Conservation (phyloP, 1,139 yeast genomes). For the Taphrina deformans region DNA sequence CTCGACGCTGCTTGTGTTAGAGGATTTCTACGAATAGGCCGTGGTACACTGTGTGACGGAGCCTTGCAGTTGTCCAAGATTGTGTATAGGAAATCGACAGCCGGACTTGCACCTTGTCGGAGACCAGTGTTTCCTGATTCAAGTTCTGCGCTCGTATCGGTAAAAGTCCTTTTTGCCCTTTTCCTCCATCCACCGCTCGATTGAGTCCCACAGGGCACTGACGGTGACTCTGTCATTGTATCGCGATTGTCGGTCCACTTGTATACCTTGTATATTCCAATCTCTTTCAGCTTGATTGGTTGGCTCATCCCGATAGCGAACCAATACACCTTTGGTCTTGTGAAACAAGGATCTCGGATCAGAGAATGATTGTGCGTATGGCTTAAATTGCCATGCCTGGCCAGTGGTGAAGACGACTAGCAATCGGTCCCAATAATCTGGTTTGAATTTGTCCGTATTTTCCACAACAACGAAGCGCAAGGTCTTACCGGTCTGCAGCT, state of each 20-base stretch:
- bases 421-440: constrained; percentile 93
- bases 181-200: constrained; percentile 46
- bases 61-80: too few relatives aligned
- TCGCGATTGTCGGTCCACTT: constrained; percentile 76
- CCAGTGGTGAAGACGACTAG: constrained; percentile 96
- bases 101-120: too few relatives aligned
- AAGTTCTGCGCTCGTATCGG: constrained; percentile 36
- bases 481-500: constrained; percentile 53
- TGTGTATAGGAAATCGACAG: too few relatives aligned
- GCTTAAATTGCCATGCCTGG: constrained; percentile 93
- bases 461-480: constrained; percentile 78
- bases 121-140: too few relatives aligned
- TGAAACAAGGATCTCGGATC: constrained; percentile 80
- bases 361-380: constrained; percentile 65
- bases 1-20: too few relatives aligned
- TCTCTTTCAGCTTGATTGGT: constrained; percentile 61
- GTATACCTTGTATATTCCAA: constrained; percentile 84
- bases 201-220: constrained; percentile 73
- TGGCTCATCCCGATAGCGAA: constrained; percentile 70
- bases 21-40: too few relatives aligned
- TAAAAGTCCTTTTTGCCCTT: constrained; percentile 38
- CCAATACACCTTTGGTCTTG: constrained; percentile 76
- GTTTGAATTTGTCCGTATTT: constrained; percentile 84
- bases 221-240: constrained; percentile 87
- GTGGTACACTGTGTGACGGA: too few relatives aligned